Evolutionary conservation across 306 rosid genomes (phyloP).

Genomic region (Crotalaria pallida): DNA sequence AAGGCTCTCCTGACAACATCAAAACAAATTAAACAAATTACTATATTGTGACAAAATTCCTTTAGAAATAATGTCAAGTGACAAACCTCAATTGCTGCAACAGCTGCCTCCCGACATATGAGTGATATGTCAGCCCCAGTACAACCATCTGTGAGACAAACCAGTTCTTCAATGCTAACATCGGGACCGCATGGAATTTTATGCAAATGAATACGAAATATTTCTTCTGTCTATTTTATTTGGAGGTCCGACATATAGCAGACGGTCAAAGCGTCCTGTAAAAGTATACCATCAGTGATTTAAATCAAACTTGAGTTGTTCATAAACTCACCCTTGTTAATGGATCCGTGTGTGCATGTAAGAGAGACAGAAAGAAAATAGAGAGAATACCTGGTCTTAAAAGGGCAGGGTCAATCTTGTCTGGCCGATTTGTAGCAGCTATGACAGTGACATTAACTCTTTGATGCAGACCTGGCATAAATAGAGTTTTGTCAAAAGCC

Average conservation of each 20-base stretch:
- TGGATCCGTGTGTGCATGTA: not conserved
- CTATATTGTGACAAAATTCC: constrained; percentile 11
- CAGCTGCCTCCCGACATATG: constrained; percentile 80
- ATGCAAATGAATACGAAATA: constrained; percentile 68
- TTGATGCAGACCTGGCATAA: constrained; percentile 68
- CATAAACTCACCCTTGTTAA: not conserved
- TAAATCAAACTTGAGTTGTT: not conserved
- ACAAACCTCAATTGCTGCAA: constrained; percentile 82
- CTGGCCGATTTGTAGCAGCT: constrained; percentile 95
- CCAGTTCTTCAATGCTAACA: constrained; percentile 55
- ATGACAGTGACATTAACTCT: constrained; percentile 81
- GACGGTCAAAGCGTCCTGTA: constrained; percentile 87
- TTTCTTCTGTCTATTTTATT: constrained; percentile 74
- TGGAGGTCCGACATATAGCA: constrained; percentile 89
- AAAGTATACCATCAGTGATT: constrained; percentile 7
- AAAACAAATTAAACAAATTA: constrained; percentile 2
- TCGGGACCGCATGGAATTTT: constrained; percentile 66
- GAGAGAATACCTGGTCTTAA: constrained; percentile 68
- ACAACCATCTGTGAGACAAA: constrained; percentile 57
- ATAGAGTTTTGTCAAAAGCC: constrained; percentile 17
- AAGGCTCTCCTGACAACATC: constrained; percentile 55
- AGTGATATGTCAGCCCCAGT: constrained; percentile 88
- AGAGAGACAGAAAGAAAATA: not conserved
- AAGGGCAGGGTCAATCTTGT: constrained; percentile 86
- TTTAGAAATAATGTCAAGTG: not conserved